Conservation (phyloP, 805 yeast species). For the Cyberlindnera nakhonratchasimensis region DNA sequence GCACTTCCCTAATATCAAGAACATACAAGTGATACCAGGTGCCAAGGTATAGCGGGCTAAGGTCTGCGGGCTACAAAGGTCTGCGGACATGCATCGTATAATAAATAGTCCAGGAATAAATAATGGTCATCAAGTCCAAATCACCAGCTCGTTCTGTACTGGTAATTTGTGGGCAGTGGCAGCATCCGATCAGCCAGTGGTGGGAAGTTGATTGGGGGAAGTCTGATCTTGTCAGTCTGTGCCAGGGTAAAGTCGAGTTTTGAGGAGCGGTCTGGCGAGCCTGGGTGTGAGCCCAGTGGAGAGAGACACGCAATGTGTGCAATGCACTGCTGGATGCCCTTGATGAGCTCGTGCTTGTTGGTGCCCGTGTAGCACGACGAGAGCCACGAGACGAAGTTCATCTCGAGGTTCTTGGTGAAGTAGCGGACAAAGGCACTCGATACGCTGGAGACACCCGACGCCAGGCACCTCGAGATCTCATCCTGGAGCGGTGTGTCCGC, state of each 20-base stretch:
- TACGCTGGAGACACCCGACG: background rate
- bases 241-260: background rate
- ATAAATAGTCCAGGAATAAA: background rate
- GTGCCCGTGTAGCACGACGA: background rate
- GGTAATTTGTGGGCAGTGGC: background rate
- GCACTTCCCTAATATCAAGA: too few relatives aligned
- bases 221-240: background rate
- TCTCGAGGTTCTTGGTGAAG: conserved; percentile 7
- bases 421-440: conserved; percentile 5
- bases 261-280: background rate
- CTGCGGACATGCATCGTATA: too few relatives aligned
- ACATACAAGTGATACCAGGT: too few relatives aligned
- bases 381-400: conserved; percentile 11
- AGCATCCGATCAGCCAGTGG: background rate
- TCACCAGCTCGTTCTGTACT: background rate
- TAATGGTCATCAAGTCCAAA: too few relatives aligned
- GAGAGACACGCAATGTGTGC: background rate
- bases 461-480: conserved; percentile 2
- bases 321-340: background rate
- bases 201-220: conserved; percentile 7
- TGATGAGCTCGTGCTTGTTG: conserved; percentile 1
- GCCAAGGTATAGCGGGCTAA: too few relatives aligned
- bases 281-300: background rate
- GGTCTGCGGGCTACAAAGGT: too few relatives aligned
- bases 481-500: background rate